A percentile compares a stretch with the other conserved stretches of the same genome.
phyloP scores from a whole-genome alignment of 768 basidiomycete species.

The Russula griseocarnosa region DNA sequence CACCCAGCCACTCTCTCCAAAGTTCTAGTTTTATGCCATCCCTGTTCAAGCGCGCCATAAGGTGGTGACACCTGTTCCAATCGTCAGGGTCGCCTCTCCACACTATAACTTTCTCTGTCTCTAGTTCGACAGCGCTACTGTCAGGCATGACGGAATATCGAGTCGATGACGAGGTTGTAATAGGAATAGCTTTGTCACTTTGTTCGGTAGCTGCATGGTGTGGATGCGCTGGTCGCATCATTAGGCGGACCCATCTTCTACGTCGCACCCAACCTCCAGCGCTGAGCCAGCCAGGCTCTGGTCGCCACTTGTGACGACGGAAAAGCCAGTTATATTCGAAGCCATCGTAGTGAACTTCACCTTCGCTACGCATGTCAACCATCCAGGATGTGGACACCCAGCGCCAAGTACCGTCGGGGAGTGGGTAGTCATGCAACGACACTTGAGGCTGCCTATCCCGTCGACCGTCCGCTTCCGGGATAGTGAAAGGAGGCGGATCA shows the following conservation, averaged over 20 bases:
- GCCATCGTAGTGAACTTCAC: constrained; percentile 75
- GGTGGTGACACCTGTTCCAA: constrained; percentile 53
- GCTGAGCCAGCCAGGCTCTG: constrained; percentile 54
- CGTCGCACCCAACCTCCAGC: constrained; percentile 73
- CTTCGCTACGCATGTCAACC: constrained; percentile 83
- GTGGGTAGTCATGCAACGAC: constrained; percentile 58
- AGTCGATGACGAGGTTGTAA: background rate
- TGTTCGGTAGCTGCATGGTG: background rate
- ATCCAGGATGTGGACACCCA: constrained; percentile 83
- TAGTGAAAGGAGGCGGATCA: constrained; percentile 72
- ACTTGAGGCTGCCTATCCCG: constrained; percentile 48
- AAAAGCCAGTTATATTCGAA: constrained; percentile 86
- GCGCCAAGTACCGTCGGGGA: constrained; percentile 76
- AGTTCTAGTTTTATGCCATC: constrained; percentile 76
- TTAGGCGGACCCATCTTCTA: constrained; percentile 78
- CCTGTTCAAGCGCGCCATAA: constrained; percentile 51
- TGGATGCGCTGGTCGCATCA: constrained; percentile 60
- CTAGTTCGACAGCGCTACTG: constrained; percentile 3
- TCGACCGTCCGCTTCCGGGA: constrained; percentile 40
- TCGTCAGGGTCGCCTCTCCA: constrained; percentile 59
- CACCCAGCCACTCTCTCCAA: constrained; percentile 68
- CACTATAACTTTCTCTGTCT: constrained; percentile 30
- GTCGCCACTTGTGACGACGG: constrained; percentile 60
- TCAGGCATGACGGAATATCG: constrained; percentile 9
- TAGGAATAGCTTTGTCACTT: background rate